Evolutionary conservation across 306 rosid genomes (phyloP), one percentile per base, ranked within the genome.

Genomic region (Dalbergia cochinchinensis): DNA sequence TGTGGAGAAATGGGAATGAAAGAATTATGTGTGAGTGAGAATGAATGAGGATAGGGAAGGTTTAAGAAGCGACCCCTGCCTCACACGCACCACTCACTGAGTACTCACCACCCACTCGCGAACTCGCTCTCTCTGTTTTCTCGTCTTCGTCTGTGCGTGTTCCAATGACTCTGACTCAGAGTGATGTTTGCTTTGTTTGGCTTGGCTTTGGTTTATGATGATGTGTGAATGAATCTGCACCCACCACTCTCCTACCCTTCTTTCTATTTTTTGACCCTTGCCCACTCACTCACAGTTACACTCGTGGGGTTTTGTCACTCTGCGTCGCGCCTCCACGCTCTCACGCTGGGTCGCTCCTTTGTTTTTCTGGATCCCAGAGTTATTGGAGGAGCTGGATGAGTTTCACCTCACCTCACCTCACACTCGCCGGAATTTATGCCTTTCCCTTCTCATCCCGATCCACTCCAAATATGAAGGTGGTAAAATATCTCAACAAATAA

Each of bases 21-120:
- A 34, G 64, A 15, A 69, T 68, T 26, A 3, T 41, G 78, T 66
- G 51, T 64, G 87, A 65, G 71, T 71, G 63, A 35, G 72, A 57
- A 69, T 26, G 65, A 22, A 51, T 74, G 82, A 81, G 83, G 92
- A 91, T 89, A 90, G 80, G 74, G 86, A 82, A 83, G 78, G 87
- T 78, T 73, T 4, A 76, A 69, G 85, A 90, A 80, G 77, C 69
- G 79, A 74, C 13, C 60, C 0, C 81, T 78, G 76, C 71, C 79
- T 78, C 89, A 80, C 68, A 48, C n/a, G 34, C 83, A 35, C 69
- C 86, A 64, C 89, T 65, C 65, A 82, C 72, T 20, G 26, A 62
- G n/a, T n/a, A n/a, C n/a, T n/a, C n/a, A n/a, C n/a, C n/a, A n/a
- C n/a, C 69, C 86, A 64, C 60, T 63, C 45, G 4, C 42, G 14